Conservation (phyloP, 2,329 filamentous ascomycete species). For the Rugonectria rugulosa region DNA sequence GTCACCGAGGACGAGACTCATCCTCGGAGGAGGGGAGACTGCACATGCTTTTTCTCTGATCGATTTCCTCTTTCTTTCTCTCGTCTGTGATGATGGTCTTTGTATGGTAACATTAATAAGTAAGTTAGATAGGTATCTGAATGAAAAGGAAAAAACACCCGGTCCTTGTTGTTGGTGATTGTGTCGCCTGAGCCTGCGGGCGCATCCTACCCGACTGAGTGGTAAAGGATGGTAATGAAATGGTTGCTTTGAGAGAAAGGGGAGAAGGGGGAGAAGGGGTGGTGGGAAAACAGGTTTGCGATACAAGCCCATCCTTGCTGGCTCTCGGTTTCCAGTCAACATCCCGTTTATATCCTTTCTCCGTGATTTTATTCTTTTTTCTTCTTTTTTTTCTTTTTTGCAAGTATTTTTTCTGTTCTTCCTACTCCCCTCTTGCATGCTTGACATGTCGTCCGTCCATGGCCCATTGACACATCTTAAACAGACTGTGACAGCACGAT, state of each 20-base stretch:
- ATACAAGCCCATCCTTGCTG: constrained; percentile 13
- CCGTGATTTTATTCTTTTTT: no score
- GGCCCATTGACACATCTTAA: neutral
- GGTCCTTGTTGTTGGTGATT: neutral
- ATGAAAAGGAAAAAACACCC: neutral
- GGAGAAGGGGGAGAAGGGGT: neutral
- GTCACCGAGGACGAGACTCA: no score
- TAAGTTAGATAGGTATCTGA: constrained; percentile 9
- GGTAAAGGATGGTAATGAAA: neutral
- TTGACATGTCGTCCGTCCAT: neutral
- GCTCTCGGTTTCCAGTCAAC: constrained; percentile 10
- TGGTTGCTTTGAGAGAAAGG: neutral
- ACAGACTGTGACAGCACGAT: constrained; percentile 9
- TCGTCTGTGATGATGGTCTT: neutral
- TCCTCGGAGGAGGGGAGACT: no score
- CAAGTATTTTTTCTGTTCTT: neutral
- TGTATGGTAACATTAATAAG: neutral
- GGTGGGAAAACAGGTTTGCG: neutral
- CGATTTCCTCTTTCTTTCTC: no score
- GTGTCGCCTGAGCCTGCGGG: constrained; percentile 4
- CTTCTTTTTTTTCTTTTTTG: neutral
- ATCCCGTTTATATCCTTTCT: no score
- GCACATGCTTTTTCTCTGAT: no score
- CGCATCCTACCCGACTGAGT: neutral
- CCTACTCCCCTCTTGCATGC: neutral